Evolutionary conservation across 2,329 filamentous ascomycete species (phyloP).

Genomic region (Pestalotiopsis sp.): DNA sequence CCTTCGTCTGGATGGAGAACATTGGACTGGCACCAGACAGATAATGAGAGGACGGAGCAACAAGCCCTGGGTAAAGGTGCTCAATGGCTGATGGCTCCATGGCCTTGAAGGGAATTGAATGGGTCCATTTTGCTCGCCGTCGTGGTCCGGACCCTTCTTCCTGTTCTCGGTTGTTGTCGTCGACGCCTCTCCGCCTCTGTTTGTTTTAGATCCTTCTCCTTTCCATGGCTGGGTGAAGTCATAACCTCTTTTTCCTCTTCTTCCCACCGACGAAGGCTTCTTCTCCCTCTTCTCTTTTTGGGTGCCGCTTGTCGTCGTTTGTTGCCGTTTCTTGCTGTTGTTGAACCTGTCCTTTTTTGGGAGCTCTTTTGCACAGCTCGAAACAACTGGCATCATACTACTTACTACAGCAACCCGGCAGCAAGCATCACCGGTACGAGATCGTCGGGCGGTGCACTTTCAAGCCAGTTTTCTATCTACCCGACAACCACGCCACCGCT

Average conservation of each 20-base stretch:
- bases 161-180: not conserved
- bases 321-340: not conserved
- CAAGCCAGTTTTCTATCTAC: not conserved
- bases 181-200: not conserved
- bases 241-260: not conserved
- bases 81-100: not conserved
- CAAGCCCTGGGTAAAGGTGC: not conserved
- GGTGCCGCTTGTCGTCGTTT: too few species aligned
- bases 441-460: not conserved
- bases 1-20: not conserved
- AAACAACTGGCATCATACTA: not conserved
- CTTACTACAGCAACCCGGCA: not conserved
- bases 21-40: not conserved
- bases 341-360: not conserved
- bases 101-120: not conserved
- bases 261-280: not conserved
- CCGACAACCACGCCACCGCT: not conserved
- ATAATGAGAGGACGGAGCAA: not conserved
- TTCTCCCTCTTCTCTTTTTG: not conserved
- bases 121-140: not conserved
- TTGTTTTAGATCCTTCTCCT: not conserved
- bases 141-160: not conserved
- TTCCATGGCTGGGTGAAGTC: not conserved
- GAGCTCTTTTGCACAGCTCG: not conserved
- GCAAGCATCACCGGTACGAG: not conserved